Evolutionary conservation across 75 land plant species (phyloP).

Genomic region (Picea glauca): DNA sequence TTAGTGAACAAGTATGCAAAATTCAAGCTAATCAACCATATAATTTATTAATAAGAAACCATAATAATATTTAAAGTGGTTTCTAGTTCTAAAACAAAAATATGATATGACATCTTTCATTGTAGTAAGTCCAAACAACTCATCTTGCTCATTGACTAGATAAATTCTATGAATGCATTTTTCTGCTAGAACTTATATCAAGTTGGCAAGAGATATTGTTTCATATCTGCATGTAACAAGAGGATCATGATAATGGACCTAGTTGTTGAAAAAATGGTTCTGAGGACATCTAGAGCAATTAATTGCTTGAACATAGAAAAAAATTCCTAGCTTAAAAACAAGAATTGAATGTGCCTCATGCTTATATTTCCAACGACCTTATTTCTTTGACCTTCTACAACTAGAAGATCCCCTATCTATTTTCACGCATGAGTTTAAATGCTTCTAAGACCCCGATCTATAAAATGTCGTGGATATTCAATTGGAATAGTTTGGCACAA

Average conservation of each 20-base stretch:
- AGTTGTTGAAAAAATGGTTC: constrained; percentile 25
- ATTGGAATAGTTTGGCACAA: too few relatives aligned
- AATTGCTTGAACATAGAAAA: constrained; percentile 75
- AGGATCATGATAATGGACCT: constrained; percentile 31
- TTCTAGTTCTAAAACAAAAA: constrained; percentile 74
- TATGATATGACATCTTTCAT: constrained; percentile 87
- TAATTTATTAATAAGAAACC: constrained; percentile 41
- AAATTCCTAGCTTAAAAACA: constrained; percentile 70
- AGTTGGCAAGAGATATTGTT: constrained; percentile 42
- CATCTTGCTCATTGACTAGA: constrained; percentile 44
- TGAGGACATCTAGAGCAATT: constrained; percentile 68
- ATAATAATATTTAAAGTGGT: constrained; percentile 61
- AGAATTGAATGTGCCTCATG: constrained; percentile 71
- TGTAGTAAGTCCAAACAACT: constrained; percentile 69
- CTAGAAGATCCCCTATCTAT: constrained; percentile 76
- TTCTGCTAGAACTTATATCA: constrained; percentile 66
- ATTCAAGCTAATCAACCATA: neutral
- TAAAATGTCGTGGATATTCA: too few relatives aligned
- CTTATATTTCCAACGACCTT: constrained; percentile 80
- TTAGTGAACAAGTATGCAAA: neutral
- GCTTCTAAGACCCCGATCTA: constrained; percentile 60
- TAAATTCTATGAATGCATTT: constrained; percentile 64
- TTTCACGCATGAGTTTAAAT: constrained; percentile 76
- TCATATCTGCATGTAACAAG: constrained; percentile 59
- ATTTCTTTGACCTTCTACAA: constrained; percentile 51